Evolutionary conservation across 139 green algal species (phyloP).

Genomic region (Chlamydomonas sp.): DNA sequence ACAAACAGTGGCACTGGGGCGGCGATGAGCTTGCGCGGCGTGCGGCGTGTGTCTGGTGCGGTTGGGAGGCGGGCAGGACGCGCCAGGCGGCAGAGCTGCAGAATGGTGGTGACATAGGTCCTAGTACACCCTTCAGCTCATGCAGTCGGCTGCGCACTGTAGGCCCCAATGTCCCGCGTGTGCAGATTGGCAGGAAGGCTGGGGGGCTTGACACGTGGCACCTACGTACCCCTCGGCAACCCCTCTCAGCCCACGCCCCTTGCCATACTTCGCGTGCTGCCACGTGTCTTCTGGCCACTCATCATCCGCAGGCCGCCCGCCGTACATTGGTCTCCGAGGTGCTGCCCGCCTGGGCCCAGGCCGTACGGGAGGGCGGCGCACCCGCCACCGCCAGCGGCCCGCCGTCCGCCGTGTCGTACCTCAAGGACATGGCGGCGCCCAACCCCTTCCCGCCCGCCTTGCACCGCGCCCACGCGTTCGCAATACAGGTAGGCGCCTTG

Average conservation of each 20-base stretch:
- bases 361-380: constrained; percentile 21
- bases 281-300: background rate
- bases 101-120: no score
- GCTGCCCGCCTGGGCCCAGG: constrained; percentile 49
- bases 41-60: no score
- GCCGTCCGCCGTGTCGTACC: background rate
- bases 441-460: constrained; percentile 24
- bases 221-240: background rate
- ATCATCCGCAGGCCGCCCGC: constrained; percentile 20
- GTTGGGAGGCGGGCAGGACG: no score
- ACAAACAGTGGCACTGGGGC: no score
- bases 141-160: no score
- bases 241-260: no score
- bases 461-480: constrained; percentile 21
- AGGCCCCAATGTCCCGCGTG: no score
- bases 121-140: no score
- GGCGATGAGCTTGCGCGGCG: no score
- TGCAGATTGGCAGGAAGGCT: background rate
- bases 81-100: no score
- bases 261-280: background rate
- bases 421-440: constrained; percentile 41
- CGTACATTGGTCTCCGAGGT: constrained; percentile 27
- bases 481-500: constrained; percentile 21
- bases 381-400: background rate
- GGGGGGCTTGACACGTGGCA: background rate